Base-by-base conservation (phyloP, 2,329 filamentous ascomycete species). In the Aspergillus melleus region DNA sequence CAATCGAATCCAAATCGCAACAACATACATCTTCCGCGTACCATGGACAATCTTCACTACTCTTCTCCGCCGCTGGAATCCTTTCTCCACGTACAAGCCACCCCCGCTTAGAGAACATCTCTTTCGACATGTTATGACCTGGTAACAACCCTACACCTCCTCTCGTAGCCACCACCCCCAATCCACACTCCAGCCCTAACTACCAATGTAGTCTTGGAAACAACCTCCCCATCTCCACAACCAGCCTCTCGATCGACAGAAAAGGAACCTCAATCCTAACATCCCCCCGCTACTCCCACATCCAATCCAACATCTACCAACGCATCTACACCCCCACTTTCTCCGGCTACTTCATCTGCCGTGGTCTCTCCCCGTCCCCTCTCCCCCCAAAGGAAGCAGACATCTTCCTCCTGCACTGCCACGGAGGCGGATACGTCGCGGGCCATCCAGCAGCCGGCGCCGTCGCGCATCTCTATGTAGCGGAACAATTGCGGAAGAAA, bases 391-490 rank as follows among this genome's bases (percentile, higher is more conserved):
- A 52, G 24, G 24, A 60, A 20, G 63, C 61, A 12, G 61, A 64
- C 11, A 12, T 65, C 8, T 64, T 68, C 1, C 57, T 68, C 53
- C 55, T 66, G 24, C 65, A 66, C 49, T 62, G 61, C n/a, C 66
- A 68, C 30, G 66, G 66, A 4, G 66, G 66, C 20, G 66, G 66
- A 5, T 68, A 68, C 24, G 61, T 62, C 9, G 39, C 57, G 3
- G 64, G 63, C 22, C 65, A 66, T 54, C 61, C 65, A 1, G 52
- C 54, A 6, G 64, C 53, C 29, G 57, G 59, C 2, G 62, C 64
- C 11, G 64, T 65, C 0, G 66, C 64, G 24, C 57, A 63, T 26
- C 49, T 62, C 12, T 65, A 66, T 19, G 44, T 65, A 29, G 66
- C 64, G 12, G 63, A 68, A 50, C 54, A 66, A 9, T 50, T 65